Evolutionary conservation across 352 stramenopile genomes (phyloP).

Genomic region (Pythium oligandrum): DNA sequence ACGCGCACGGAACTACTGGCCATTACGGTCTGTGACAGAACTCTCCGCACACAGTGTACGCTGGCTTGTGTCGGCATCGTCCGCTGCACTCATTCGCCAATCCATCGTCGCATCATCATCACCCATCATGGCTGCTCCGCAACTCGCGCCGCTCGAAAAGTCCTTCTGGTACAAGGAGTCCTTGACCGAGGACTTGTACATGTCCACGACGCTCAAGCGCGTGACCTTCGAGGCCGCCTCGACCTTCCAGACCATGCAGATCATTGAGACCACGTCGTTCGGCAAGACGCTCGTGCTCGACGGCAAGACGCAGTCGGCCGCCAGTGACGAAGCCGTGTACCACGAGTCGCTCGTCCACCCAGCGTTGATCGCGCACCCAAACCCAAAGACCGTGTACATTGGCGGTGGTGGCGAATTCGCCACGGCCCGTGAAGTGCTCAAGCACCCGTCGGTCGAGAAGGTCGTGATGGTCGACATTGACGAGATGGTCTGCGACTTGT

Average conservation of each 20-base stretch:
- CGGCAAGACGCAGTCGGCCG: conserved; percentile 92
- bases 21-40: too few relatives aligned
- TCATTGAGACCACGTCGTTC: conserved; percentile 92
- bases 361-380: conserved; percentile 82
- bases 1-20: too few relatives aligned
- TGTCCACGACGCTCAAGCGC: conserved; percentile 86
- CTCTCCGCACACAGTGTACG: too few relatives aligned
- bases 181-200: conserved; percentile 84
- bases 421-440: conserved; percentile 90
- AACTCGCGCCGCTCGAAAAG: conserved; percentile 50
- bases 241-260: conserved; percentile 91
- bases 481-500: conserved; percentile 90
- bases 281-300: conserved; percentile 95
- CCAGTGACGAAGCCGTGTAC: conserved; percentile 94
- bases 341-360: conserved; percentile 95
- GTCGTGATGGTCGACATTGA: conserved; percentile 97
- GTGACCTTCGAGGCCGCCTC: conserved; percentile 87
- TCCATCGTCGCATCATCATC: background rate
- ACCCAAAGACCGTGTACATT: conserved; percentile 91
- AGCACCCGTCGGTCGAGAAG: conserved; percentile 91
- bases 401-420: conserved; percentile 92
- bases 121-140: conserved; percentile 21
- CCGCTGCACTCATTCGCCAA: too few relatives aligned
- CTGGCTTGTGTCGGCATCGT: too few relatives aligned
- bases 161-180: conserved; percentile 87